A percentile compares a stretch with the other conserved stretches of the same genome.
Evolutionary conservation across 257 asterid species (phyloP).

Genomic region (Echium plantagineum): DNA sequence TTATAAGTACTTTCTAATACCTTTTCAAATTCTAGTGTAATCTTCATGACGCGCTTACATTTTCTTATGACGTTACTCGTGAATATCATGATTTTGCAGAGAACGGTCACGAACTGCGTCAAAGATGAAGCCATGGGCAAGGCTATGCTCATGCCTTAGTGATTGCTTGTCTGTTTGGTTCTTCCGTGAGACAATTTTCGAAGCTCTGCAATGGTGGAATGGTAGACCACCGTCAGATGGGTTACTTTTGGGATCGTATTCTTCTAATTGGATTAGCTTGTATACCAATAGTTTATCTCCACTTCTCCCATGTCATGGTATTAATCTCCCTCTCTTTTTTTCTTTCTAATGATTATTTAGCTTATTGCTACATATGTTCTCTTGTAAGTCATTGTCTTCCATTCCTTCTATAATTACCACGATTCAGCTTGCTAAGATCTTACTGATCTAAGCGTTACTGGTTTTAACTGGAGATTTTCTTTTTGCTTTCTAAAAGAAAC

Average conservation of each 20-base stretch:
- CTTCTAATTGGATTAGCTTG: constrained; percentile 82
- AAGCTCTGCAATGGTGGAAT: constrained; percentile 97
- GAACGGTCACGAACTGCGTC: constrained; percentile 73
- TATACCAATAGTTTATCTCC: constrained; percentile 81
- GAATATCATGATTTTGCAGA: constrained; percentile 39
- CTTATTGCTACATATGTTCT: neutral
- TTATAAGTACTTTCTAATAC: constrained; percentile 52
- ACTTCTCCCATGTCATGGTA: constrained; percentile 99
- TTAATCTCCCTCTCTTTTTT: constrained; percentile 6
- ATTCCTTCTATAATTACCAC: too few relatives aligned
- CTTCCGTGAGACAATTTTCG: constrained; percentile 86
- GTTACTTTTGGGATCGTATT: constrained; percentile 81
- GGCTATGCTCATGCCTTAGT: constrained; percentile 83
- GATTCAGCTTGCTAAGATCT: neutral
- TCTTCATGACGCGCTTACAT: neutral
- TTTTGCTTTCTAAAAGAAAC: neutral
- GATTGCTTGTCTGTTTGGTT: constrained; percentile 89
- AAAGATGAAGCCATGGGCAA: constrained; percentile 95
- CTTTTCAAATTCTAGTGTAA: constrained; percentile 4
- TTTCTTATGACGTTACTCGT: neutral
- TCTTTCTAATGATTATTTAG: neutral
- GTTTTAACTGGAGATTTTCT: too few relatives aligned
- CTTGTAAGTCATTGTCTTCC: neutral
- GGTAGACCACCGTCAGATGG: constrained; percentile 99
- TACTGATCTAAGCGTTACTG: neutral